Base-by-base conservation (phyloP, 192 early-diverging fungal species). In the Backusella psychrophila region DNA sequence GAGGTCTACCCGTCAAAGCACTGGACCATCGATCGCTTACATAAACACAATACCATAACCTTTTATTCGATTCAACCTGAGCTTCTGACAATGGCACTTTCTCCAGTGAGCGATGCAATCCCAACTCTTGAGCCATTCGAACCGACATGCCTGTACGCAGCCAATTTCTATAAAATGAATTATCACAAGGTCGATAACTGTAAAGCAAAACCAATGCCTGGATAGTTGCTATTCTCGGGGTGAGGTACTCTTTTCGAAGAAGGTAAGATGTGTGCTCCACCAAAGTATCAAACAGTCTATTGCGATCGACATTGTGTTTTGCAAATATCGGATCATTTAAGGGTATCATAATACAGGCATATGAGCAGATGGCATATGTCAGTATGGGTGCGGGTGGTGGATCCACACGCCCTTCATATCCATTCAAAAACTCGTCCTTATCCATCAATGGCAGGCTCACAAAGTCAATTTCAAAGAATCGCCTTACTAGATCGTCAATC, bases 101-200 rank as follows among this genome's bases (percentile, higher is more conserved):
- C 1, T 81, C 44, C 8, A 85, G 77, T 77, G 89, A 89, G 35
- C 93, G 87, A 72, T 94, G 92, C 66, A 94, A 84, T 17, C 92
- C 93, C 63, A 94, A 65, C 74, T 94, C 93, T 78, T 93, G 92
- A 6, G 93, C 93, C 84, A 93, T 91, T 41, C 91, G 78, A 29
- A 89, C 90, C 26, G 91, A 92, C 91, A 81, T 81, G 26, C 79
- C 79, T 26, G 75, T 46, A 14, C 36, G 53, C 33, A 81, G 73
- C 79, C 79, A 81, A 19, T 56, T 76, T 11, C 29, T 76, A 33
- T 77, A 81, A 39, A 38, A 72, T 7, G 35, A 69, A 6, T 49
- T 42, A n/a, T 71, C 35, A 63, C 59, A 77, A 17, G 66, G 36
- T 26, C 75, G 75, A 14, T 93, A 89, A 17, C 83, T 82, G n/a